Conservation (phyloP, 2,329 filamentous ascomycete species). For the Xylariaceae sp. region DNA sequence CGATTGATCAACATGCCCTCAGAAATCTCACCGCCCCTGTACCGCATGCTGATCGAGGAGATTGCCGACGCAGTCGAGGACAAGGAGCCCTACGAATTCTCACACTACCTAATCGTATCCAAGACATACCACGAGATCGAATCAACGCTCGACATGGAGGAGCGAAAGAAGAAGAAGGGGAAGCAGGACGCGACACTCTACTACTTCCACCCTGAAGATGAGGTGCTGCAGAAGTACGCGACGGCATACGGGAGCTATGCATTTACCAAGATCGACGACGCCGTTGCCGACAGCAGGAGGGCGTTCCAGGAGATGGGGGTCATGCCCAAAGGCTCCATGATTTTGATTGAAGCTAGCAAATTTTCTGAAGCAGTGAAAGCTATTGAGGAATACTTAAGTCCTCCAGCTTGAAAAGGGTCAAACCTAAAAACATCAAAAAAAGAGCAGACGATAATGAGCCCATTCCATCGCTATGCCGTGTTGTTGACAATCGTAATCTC, state of each 20-base stretch:
- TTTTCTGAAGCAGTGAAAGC: slow-evolving; percentile 74
- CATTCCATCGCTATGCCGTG: background rate
- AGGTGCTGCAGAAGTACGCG: slow-evolving; percentile 76
- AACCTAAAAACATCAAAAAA: slow-evolving; percentile 9
- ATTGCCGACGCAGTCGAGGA: slow-evolving; percentile 84
- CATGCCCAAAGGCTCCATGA: slow-evolving; percentile 76
- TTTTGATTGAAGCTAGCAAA: slow-evolving; percentile 76
- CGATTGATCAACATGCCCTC: slow-evolving; percentile 95
- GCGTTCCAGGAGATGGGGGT: slow-evolving; percentile 94
- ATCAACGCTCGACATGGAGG: slow-evolving; percentile 69
- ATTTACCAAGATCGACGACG: slow-evolving; percentile 77
- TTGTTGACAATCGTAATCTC: too few species aligned
- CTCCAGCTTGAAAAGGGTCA: slow-evolving; percentile 40
- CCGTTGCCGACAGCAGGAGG: slow-evolving; percentile 82
- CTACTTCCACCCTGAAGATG: slow-evolving; percentile 96
- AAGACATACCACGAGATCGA: slow-evolving; percentile 90
- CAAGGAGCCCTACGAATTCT: slow-evolving; percentile 87
- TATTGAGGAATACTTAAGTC: slow-evolving; percentile 68
- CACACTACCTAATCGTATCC: slow-evolving; percentile 86
- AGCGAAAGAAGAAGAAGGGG: slow-evolving; percentile 64
- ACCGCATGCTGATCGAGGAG: slow-evolving; percentile 90
- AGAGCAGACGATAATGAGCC: slow-evolving; percentile 4
- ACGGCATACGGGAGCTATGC: slow-evolving; percentile 66
- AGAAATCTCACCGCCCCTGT: slow-evolving; percentile 89
- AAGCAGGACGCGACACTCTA: slow-evolving; percentile 63